Conservation (phyloP, 345 rosid species). For the Eucalyptus decipiens region DNA sequence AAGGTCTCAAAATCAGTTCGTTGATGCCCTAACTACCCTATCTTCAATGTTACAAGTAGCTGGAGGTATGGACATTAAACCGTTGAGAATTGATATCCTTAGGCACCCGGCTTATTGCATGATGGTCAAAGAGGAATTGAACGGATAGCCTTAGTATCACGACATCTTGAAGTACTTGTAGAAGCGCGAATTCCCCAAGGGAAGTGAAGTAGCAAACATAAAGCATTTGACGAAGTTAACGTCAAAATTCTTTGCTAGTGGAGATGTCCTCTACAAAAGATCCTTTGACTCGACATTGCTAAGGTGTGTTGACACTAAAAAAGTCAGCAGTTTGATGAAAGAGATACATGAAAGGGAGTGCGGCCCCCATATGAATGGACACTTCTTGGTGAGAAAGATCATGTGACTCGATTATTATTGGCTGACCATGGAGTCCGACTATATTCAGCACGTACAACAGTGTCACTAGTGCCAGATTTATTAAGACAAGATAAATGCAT, state of each 20-base stretch:
- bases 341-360: accelerated
- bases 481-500: too few species aligned
- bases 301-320: too few species aligned
- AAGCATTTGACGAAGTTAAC: too few species aligned
- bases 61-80: too few species aligned
- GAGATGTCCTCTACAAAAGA: too few species aligned
- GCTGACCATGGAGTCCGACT: too few species aligned
- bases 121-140: accelerated
- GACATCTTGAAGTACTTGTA: accelerated
- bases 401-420: accelerated
- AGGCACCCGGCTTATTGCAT: accelerated
- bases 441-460: accelerated
- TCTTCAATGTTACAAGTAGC: accelerated
- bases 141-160: accelerated
- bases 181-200: accelerated
- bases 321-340: accelerated
- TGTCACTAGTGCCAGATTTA: too few species aligned
- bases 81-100: too few species aligned
- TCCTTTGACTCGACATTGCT: too few species aligned
- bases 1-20: too few species aligned
- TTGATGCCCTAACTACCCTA: accelerated
- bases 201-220: accelerated
- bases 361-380: too few species aligned
- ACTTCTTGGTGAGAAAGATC: too few species aligned
- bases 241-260: accelerated